phyloP scores from a whole-genome alignment of 1,284 basidiomycete genomes.

The Fomitopsis schrenkii region DNA sequence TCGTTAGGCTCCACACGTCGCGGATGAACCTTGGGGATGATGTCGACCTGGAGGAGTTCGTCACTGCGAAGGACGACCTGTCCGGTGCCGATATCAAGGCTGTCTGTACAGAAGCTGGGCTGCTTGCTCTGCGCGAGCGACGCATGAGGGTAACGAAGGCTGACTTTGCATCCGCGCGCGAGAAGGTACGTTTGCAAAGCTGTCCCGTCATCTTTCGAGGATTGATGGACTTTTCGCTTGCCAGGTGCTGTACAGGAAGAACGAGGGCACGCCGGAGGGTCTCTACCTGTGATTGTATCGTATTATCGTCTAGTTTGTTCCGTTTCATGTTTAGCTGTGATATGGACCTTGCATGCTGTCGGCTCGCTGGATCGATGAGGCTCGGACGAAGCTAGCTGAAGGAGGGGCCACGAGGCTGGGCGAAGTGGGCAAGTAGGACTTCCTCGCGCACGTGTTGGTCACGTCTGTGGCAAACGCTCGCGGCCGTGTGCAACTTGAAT shows the following conservation, averaged over 20 bases:
- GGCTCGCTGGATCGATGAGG: background rate
- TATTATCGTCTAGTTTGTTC: background rate
- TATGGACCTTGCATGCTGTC: background rate
- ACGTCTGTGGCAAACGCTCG: background rate
- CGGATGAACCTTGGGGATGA: conserved; percentile 93
- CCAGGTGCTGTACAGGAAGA: conserved; percentile 88
- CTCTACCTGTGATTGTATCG: conserved; percentile 58
- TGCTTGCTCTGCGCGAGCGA: conserved; percentile 91
- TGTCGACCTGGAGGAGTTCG: conserved; percentile 95
- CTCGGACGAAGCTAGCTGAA: background rate
- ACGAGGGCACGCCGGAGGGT: conserved; percentile 88
- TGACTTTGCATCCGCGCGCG: conserved; percentile 84
- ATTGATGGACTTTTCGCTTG: conserved; percentile 12
- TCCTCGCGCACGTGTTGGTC: background rate
- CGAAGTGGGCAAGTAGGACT: background rate
- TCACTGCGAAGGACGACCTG: conserved; percentile 95
- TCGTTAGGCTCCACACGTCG: conserved; percentile 80
- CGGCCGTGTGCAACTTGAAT: no score
- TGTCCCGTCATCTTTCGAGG: background rate
- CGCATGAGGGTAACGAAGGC: conserved; percentile 95
- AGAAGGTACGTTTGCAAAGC: conserved; percentile 60
- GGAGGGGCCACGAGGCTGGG: background rate
- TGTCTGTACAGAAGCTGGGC: conserved; percentile 94
- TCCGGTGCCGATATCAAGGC: conserved; percentile 99
- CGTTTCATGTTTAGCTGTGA: background rate